Base-by-base conservation (phyloP, 345 rosid genomes). In the Sisymbrium altissimum region DNA sequence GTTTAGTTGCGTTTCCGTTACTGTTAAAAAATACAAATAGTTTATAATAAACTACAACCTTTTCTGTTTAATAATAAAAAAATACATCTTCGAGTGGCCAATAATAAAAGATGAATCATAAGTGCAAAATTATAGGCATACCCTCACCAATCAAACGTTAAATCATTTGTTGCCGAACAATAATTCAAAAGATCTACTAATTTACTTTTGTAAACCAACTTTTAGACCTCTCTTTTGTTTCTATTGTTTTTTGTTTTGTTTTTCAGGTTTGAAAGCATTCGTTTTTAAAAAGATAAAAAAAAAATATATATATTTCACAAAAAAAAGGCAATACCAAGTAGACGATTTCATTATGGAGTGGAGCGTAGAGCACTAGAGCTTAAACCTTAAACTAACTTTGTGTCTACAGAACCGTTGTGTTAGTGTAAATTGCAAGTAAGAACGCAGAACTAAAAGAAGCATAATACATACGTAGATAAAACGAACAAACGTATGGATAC, bases 161-260 rank as follows among this genome's bases (percentile, higher is more conserved):
- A 70, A 68, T 75, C 74, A 75, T 68, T 32, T 32, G 50, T 29
- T 23, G 55, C 66, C 71, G 60, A 70, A 64, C 66, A 63, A 70
- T 76, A 76, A 70, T 76, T 76, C 75, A 70, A 76, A 69, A 76
- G 66, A 70, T 60, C 71, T 70, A 71, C 71, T 55, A 15, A 76
- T 40, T 70, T 49, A 41, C 75, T 76, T 76, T 70, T 63, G 17
- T 45, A 43, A 76, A 70, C 80, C n/a, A 69, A 76, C 80, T 76
- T 70, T 70, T 75, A 70, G 75, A 76, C 76, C 76, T 65, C 80
- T 71, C 72, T 78, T 78, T 72, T 78, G 64, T 65, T 71, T 71
- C 52, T 66, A 59, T 70, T 64, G 67, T 57, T 56, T 66, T 68
- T 74, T 57, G 11, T 54, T 45, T 64, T 65, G 8, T 23, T 45